Base-by-base conservation (phyloP, 2,329 filamentous ascomycete genomes). In the Apiospora sp. region DNA sequence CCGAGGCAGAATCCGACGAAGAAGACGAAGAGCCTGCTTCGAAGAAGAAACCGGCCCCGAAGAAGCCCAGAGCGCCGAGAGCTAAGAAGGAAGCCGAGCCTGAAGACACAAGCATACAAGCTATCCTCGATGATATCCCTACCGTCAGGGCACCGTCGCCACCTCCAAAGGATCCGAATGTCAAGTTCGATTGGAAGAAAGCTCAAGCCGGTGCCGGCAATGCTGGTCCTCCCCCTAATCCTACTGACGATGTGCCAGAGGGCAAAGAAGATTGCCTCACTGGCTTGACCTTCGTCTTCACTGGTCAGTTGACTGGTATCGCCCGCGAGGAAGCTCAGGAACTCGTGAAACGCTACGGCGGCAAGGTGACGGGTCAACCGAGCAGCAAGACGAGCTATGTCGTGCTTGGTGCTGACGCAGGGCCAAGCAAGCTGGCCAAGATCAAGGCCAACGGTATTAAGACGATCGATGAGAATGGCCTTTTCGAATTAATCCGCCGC, bases 321-420 rank as follows among this genome's bases (percentile, higher is more conserved):
- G 92, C 93, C 64, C 91, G 96, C 74, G 95, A 97, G 7, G 95
- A 98, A 77, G 96, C 91, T 1, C 92, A 95, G 76, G 91, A 89
- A 61, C 86, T 99, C 24, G 94, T 98, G 72, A 99, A 99, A 82
- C 91, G 92, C 74, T 97, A 98, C 81, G 97, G 96, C 58, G 96
- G 96, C 71, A 98, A 98, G 83, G 92, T 98, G 34, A 97, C 93
- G 13, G 87, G 86, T 13, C 92, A 91, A 6, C 96, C 97, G 27
- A 98, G 96, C 80, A 93, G 92, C 79, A 98, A 98, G 83, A 99
- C 97, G 0, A 96, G 89, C 79, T 99, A 94, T 80, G 95, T 99
- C 67, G 94, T 99, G 22, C 88, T 99, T 3, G 96, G 96, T 61
- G 89, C 89, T 37, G 96, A 98, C 81, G 96, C 97, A 34, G 96